Base-by-base conservation (phyloP, 139 green algal species). In the Edaphochlamys debaryana region DNA sequence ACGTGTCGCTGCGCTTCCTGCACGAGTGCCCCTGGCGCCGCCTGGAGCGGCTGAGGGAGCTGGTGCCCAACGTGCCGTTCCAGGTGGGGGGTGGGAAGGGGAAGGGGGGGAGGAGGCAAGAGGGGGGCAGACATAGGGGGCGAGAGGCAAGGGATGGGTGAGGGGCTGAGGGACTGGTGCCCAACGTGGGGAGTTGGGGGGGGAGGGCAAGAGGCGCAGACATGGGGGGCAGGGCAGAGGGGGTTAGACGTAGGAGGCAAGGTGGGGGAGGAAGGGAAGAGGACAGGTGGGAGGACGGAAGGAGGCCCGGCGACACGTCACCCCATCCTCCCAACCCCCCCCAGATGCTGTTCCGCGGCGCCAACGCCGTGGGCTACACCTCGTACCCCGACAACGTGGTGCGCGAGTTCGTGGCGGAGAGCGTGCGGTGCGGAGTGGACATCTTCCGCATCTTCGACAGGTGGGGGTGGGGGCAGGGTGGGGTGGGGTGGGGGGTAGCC, bases 301-400 rank as follows among this genome's bases (percentile, higher is more conserved):
- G 48, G 48, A 15, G 48, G 11, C 48, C 50, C 50, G 2, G 50
- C 6, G 7, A 2, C 50, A 2, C 50, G 5, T 58, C 6, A 19
- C 5, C 6, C 6, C 64, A 6, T 27, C 32, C 19, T 22, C 32
- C 4, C 32, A 4, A 23, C 3, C 32, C 4, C 67, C 37, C 36
- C 5, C 95, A 98, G 93, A 98, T 98, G 96, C n/a, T n/a, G n/a
- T n/a, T n/a, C n/a, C n/a, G n/a, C n/a, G n/a, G n/a, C n/a, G n/a
- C n/a, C n/a, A n/a, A 98, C 79, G 96, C 95, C 13, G 95, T 98
- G 36, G 95, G 96, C 38, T 98, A 97, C 90, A 98, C 95, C 36
- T 93, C 90, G 32, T 98, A 98, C 86, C 84, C 96, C 5, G 95
- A 98, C 86, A 91, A 88, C 58, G 67, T 80, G 36, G 73, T 80